A percentile compares a stretch with the other conserved stretches of the same genome.
These are phyloP conservation scores for Schizosaccharomyces cryophilus DNA, from an alignment of 805 yeast species.

Conservation along the genomic window DNA sequence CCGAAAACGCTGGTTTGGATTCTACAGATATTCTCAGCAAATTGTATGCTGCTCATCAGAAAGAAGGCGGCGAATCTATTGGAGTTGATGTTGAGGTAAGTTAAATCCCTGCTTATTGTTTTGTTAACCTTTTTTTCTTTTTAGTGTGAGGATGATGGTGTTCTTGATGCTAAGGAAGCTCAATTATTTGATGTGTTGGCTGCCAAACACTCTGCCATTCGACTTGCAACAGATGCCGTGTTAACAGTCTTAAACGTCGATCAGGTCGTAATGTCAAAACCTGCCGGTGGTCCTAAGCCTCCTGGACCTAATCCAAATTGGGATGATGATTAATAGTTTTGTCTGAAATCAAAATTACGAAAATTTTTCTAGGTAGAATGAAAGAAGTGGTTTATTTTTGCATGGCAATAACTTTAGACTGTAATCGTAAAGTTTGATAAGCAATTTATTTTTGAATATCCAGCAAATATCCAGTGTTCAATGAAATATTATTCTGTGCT, in stretches of 20 bases:
- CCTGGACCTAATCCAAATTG: slow-evolving; percentile 73
- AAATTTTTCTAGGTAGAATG: too few relatives aligned
- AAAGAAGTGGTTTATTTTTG: too few relatives aligned
- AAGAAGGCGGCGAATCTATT: slow-evolving; percentile 16
- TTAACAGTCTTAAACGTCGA: slow-evolving; percentile 74
- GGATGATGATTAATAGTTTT: slow-evolving; percentile 63
- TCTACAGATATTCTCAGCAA: slow-evolving; percentile 72
- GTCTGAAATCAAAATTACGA: not conserved
- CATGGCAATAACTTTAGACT: too few relatives aligned
- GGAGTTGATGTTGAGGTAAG: slow-evolving; percentile 66
- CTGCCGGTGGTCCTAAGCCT: slow-evolving; percentile 93
- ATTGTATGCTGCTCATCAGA: slow-evolving; percentile 68
- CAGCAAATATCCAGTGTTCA: too few relatives aligned
- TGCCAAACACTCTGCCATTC: slow-evolving; percentile 65
- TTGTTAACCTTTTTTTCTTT: not conserved
- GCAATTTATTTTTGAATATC: too few relatives aligned
- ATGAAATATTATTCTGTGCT: too few relatives aligned
- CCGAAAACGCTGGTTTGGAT: slow-evolving; percentile 86
- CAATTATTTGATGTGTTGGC: slow-evolving; percentile 60
- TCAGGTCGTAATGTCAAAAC: slow-evolving; percentile 94
- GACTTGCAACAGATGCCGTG: slow-evolving; percentile 89
- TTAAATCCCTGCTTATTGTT: slow-evolving; percentile 7
- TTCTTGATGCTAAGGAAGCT: slow-evolving; percentile 39
- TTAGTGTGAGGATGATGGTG: slow-evolving; percentile 15
- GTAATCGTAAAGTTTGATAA: too few relatives aligned